Base-by-base conservation (phyloP, 2,329 filamentous ascomycete genomes). In the Talaromyces sp. region DNA sequence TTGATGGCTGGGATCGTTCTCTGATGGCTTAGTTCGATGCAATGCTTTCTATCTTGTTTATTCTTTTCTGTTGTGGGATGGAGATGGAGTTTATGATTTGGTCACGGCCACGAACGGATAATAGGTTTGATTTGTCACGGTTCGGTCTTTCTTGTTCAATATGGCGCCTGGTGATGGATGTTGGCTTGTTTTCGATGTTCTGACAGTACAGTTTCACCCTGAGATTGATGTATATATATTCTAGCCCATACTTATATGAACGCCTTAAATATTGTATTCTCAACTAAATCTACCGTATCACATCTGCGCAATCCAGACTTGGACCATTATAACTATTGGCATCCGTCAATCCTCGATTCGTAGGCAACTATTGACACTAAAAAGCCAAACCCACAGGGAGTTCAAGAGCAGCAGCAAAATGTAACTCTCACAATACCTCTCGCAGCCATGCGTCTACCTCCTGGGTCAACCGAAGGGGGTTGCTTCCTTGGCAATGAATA, bases 1-100 rank as follows among this genome's bases (percentile, higher is more conserved):
- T 68, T 25, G 70, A 71, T 60, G 72, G 73, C 9, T 77, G 75
- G 75, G 73, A 75, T 66, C 73, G 72, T 71, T 75, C 73, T 66
- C 69, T 77, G 27, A 54, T 63, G 2, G 50, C 41, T 31, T 65
- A 49, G 13, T 50, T 49, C 6, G 47, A 17, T 50, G 6, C 25
- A 3, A 17, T 50, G 43, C 22, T 17, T 50, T 47, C 27, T 31
- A 19, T 57, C 9, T 27, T 27, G 31, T 43, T 19, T 43, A 27
- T 45, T 56, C 54, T 7, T n/a, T 62, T 45, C 50, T 31, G 13
- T 47, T 41, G 13, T 31, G 35, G 35, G 19, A 3, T 7, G 37
- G 37, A 13, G n/a, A 43, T 31, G 56, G 56, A 58, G 56, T 58
- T 52, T 58, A 25, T 58, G 15, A 33, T 54, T 22, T 17, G 22